Evolutionary conservation across 2,329 filamentous ascomycete species (phyloP).

Genomic region (Penicillium sp.): DNA sequence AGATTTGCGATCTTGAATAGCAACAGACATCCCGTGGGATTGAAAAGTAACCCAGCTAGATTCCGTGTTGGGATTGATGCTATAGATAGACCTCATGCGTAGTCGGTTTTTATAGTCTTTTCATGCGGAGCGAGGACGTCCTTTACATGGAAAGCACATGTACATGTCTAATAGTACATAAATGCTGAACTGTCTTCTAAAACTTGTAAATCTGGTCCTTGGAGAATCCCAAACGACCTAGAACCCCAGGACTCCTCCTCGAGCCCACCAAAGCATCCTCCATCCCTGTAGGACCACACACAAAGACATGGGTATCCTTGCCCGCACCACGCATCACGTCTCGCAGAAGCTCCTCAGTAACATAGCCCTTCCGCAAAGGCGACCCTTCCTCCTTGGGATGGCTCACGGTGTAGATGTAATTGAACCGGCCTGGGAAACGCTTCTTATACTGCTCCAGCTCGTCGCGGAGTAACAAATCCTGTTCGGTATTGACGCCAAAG

Average conservation of each 20-base stretch:
- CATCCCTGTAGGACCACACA: constrained; percentile 74
- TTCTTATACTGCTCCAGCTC: constrained; percentile 61
- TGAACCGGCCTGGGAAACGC: constrained; percentile 62
- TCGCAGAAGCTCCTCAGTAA: constrained; percentile 63
- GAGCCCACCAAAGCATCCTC: constrained; percentile 54
- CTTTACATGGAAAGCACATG: background rate
- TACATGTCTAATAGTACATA: constrained; percentile 1
- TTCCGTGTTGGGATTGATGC: background rate
- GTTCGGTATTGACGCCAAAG: constrained; percentile 69
- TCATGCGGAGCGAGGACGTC: background rate
- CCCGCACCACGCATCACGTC: constrained; percentile 53
- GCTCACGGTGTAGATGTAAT: constrained; percentile 64
- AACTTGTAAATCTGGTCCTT: constrained; percentile 67
- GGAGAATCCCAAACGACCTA: constrained; percentile 63
- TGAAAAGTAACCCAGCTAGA: background rate
- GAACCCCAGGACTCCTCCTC: constrained; percentile 52
- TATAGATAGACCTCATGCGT: background rate
- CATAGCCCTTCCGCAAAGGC: constrained; percentile 59
- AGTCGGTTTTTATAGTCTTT: too few relatives aligned
- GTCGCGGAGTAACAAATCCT: constrained; percentile 64
- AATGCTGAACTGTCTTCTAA: constrained; percentile 37
- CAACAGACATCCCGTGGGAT: background rate
- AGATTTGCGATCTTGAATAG: background rate
- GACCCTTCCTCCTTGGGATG: constrained; percentile 45
- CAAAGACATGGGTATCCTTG: constrained; percentile 64